Conservation (phyloP, 139 green algal genomes). For the Chlamydomonas incerta region DNA sequence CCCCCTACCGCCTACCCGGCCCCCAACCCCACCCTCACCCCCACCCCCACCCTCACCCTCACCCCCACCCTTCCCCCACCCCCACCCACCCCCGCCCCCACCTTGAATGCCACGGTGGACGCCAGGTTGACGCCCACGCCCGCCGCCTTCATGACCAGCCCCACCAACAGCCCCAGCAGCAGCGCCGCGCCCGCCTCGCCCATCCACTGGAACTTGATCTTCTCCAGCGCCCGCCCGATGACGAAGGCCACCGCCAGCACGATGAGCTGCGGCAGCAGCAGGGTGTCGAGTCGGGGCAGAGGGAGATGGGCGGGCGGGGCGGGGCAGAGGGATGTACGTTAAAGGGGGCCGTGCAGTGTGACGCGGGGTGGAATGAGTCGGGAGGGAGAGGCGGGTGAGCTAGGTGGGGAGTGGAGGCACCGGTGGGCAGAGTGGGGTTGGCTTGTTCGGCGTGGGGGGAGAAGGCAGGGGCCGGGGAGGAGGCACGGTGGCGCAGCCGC, state of each 20-base stretch:
- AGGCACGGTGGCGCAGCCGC: too few species aligned
- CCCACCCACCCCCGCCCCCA: neutral
- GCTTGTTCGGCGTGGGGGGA: too few species aligned
- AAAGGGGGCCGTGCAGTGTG: neutral
- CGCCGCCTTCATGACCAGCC: conserved; percentile 36
- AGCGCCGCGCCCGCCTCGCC: conserved; percentile 59
- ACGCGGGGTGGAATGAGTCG: too few species aligned
- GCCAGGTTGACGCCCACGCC: conserved; percentile 1
- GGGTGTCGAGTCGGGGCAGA: too few species aligned
- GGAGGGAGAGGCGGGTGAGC: neutral
- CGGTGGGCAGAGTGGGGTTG: too few species aligned
- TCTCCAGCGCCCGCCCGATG: conserved; percentile 48
- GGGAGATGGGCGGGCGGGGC: neutral
- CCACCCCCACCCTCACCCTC: too few species aligned
- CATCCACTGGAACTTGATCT: conserved; percentile 58
- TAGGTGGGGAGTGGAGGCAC: too few species aligned
- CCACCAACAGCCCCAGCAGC: conserved; percentile 56
- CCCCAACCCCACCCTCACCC: too few species aligned
- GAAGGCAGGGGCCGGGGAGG: too few species aligned
- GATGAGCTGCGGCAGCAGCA: conserved; percentile 43
- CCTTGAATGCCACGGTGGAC: conserved; percentile 51
- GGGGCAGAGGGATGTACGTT: neutral
- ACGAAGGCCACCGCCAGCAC: conserved; percentile 56
- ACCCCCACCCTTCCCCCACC: too few species aligned
- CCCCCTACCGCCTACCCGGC: too few species aligned